Evolutionary conservation across 176 grass and related monocot genomes (phyloP), one percentile per base, ranked within the genome.

Genomic region (Carex kokanica): DNA sequence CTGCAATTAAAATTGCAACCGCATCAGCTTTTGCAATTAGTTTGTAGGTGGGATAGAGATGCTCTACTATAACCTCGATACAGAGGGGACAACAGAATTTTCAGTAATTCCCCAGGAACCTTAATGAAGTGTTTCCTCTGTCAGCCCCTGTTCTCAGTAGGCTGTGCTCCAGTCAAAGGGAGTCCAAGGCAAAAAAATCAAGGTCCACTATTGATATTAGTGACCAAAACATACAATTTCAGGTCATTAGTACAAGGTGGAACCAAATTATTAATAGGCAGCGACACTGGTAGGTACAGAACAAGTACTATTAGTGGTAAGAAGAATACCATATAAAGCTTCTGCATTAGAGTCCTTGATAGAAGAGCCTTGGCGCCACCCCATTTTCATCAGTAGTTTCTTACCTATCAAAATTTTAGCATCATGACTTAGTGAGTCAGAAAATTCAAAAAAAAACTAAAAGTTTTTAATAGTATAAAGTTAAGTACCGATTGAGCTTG

Each of bases 381-480:
- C 95, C 95, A 95, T 98, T 91, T 95, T 98, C 89, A 91, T 91
- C 75, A 98, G 75, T 83, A 98, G 83, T 45, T 88, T 89, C 69
- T 90, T 78, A 83, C 95, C 95, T 98, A 83, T 54, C 45, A 74
- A 86, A 84, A 78, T 78, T 52, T 84, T 86, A 72, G 83, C 69
- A 74, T 63, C 34, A 83, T 4, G 12, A 47, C 24, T 55, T 43
- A 40, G 34, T 78, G 29, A 57, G 43, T 85, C 25, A 21, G 16
- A 36, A 79, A 82, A 79, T 23, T 67, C 21, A 43, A 32, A 43
- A 85, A 69, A 78, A 64, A 52, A 12, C 34, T 1, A 29, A 49
- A 79, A 16, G 14, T 13, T 12, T n/a, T 80, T 23, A 21, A 60
- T 66, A 64, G n/a, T 47, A 64, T 66, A 64, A 17, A 64, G 16